phyloP scores from a whole-genome alignment of 768 basidiomycete species.

The Suillus subaureus region DNA sequence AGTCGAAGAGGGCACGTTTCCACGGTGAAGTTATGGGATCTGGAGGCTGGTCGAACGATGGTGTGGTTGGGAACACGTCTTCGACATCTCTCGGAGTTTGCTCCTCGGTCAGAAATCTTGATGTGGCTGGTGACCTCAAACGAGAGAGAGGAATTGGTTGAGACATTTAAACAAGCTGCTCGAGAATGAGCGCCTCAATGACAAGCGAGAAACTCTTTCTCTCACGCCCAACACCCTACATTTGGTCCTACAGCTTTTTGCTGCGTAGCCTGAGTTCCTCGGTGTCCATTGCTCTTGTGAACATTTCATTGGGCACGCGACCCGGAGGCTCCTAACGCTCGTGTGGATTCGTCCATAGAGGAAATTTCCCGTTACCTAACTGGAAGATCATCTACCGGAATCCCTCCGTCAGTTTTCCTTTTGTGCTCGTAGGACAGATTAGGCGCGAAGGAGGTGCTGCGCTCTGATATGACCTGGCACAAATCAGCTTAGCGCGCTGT shows the following conservation, averaged over 20 bases:
- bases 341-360: neutral
- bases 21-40: conserved; percentile 42
- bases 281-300: neutral
- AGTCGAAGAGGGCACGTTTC: conserved; percentile 66
- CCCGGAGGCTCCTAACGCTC: neutral
- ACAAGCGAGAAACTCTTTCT: neutral
- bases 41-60: conserved; percentile 36
- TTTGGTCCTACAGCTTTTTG: neutral
- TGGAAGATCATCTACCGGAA: neutral
- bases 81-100: conserved; percentile 37
- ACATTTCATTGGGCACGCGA: neutral
- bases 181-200: neutral
- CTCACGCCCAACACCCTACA: neutral
- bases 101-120: conserved; percentile 50
- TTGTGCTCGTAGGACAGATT: neutral
- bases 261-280: neutral
- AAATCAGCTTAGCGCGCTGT: conserved; percentile 6
- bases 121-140: conserved; percentile 27
- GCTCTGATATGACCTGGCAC: neutral
- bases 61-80: conserved; percentile 41
- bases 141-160: conserved; percentile 32
- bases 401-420: neutral
- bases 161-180: conserved; percentile 22
- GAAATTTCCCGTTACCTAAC: neutral
- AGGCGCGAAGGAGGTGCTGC: conserved; percentile 5